Percentiles rank a stretch among this genome's conserved stretches.
Conservation (phyloP, 1,284 basidiomycete genomes). For the Cutaneotrichosporon dermatis region DNA sequence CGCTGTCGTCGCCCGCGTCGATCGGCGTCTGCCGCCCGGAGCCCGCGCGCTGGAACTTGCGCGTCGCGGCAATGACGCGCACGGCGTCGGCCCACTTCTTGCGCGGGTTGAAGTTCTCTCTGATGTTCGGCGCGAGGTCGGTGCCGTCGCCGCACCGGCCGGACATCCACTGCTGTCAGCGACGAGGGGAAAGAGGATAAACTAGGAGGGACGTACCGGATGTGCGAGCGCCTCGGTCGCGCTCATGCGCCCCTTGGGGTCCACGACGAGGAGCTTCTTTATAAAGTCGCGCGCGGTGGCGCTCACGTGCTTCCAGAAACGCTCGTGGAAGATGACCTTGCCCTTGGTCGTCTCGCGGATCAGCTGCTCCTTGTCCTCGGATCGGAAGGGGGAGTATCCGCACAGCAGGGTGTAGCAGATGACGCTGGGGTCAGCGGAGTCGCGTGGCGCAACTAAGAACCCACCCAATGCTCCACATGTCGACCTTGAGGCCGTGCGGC, state of each 20-base stretch:
- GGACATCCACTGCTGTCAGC: slow-evolving; percentile 34
- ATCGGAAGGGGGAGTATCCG: slow-evolving; percentile 89
- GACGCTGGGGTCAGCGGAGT: slow-evolving; percentile 55
- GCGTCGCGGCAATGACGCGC: slow-evolving; percentile 17
- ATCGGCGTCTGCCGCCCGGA: not conserved
- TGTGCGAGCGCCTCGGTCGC: slow-evolving; percentile 68
- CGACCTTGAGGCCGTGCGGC: slow-evolving; percentile 87
- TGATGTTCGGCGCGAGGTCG: slow-evolving; percentile 65
- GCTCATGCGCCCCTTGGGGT: slow-evolving; percentile 68
- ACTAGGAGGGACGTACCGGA: slow-evolving; percentile 46
- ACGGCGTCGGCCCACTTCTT: slow-evolving; percentile 36
- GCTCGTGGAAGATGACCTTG: slow-evolving; percentile 82
- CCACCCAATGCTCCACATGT: slow-evolving; percentile 88
- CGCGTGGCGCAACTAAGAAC: slow-evolving; percentile 26
- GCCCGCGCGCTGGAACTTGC: slow-evolving; percentile 9
- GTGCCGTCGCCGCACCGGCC: slow-evolving; percentile 54
- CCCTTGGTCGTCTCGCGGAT: slow-evolving; percentile 78
- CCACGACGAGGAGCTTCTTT: slow-evolving; percentile 63
- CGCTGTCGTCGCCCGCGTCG: not conserved
- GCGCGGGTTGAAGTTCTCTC: slow-evolving; percentile 56
- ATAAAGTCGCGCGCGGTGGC: slow-evolving; percentile 60
- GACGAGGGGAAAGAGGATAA: not conserved
- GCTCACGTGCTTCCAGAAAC: slow-evolving; percentile 83
- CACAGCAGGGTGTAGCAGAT: slow-evolving; percentile 91
- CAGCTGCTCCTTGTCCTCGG: slow-evolving; percentile 70